These are phyloP conservation scores for Thielaviopsis populi DNA, from an alignment of 2,329 filamentous ascomycete species.

Conservation along the genomic window DNA sequence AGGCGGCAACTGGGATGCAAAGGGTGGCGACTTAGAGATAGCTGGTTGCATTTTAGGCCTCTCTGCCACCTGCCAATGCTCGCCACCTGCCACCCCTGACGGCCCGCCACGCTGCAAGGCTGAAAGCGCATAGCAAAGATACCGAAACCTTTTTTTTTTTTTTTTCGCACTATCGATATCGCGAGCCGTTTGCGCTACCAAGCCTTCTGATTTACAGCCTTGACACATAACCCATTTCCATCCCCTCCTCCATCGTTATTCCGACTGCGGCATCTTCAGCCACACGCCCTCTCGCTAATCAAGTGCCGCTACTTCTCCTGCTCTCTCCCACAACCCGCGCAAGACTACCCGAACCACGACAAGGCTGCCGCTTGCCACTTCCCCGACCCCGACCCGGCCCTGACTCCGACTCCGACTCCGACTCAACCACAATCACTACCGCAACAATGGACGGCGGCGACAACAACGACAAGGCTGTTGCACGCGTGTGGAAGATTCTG, in stretches of 20 bases:
- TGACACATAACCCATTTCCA: no score
- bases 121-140: constrained; percentile 6
- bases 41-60: neutral
- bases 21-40: neutral
- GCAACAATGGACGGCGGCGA: constrained; percentile 29
- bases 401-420: no score
- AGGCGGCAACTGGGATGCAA: no score
- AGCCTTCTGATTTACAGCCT: neutral
- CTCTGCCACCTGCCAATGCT: neutral
- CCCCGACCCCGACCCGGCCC: no score
- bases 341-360: neutral
- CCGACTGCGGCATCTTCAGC: no score
- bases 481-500: constrained; percentile 84
- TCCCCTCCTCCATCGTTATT: no score
- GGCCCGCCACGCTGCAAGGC: constrained; percentile 8
- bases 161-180: constrained; percentile 11
- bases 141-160: constrained; percentile 16
- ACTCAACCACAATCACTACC: neutral
- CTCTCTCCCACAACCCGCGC: no score
- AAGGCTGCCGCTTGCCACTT: neutral
- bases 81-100: neutral
- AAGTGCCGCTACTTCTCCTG: no score
- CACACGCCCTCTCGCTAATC: no score
- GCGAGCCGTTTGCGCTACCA: neutral
- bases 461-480: constrained; percentile 32